These are phyloP conservation scores for Trichoderma brevicompactum DNA, from an alignment of 2,329 filamentous ascomycete species.

Conservation along the genomic window DNA sequence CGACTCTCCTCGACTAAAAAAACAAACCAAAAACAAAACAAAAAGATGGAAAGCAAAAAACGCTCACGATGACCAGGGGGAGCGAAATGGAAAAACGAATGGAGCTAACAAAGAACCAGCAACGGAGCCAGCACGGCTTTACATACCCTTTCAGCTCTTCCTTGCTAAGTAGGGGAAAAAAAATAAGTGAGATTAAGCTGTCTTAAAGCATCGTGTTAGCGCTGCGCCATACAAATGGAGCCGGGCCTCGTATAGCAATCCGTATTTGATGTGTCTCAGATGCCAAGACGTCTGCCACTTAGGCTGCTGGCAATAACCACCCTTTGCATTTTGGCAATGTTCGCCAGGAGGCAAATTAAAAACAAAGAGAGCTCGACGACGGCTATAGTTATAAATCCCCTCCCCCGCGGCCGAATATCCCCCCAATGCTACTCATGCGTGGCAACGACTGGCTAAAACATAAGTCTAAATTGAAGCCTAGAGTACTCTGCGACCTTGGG, in stretches of 20 bases:
- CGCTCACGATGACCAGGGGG: neutral
- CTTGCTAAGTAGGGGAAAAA: slow-evolving; percentile 2
- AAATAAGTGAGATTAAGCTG: slow-evolving; percentile 21
- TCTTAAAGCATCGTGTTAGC: slow-evolving; percentile 11
- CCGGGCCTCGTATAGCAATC: neutral
- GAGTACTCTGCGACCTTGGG: neutral
- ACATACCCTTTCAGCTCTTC: neutral
- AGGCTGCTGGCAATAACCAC: slow-evolving; percentile 4
- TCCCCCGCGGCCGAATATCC: neutral
- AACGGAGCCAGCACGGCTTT: slow-evolving; percentile 1
- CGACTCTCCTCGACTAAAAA: neutral
- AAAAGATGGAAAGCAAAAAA: neutral
- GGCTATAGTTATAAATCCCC: no score
- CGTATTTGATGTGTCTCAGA: neutral
- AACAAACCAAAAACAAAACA: neutral
- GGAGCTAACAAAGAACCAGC: neutral
- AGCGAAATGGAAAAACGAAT: neutral
- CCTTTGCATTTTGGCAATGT: neutral
- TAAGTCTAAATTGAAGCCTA: slow-evolving; percentile 22
- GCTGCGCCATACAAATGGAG: slow-evolving; percentile 16
- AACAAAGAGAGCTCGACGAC: no score
- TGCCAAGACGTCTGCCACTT: neutral
- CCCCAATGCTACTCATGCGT: neutral
- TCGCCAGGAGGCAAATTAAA: no score
- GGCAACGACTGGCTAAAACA: slow-evolving; percentile 13